Conservation (phyloP, 768 basidiomycete genomes). For the Auriscalpium vulgare region DNA sequence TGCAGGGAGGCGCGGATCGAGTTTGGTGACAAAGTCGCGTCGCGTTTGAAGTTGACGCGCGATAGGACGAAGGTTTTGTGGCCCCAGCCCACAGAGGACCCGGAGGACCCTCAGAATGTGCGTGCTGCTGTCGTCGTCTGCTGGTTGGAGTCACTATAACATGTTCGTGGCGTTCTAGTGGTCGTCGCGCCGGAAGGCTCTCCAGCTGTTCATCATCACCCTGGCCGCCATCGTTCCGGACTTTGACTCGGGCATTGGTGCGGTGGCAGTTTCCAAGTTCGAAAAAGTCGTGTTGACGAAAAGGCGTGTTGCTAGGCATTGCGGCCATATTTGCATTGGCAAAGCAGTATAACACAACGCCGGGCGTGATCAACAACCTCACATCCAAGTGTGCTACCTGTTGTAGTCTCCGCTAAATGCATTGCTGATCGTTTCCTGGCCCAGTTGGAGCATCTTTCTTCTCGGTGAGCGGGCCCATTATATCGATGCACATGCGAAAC, state of each 20-base stretch:
- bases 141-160: too few relatives aligned
- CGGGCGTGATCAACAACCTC: conserved; percentile 49
- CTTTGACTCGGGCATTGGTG: conserved; percentile 57
- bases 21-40: conserved; percentile 47
- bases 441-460: conserved; percentile 57
- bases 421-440: not conserved
- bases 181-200: conserved; percentile 38
- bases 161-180: not conserved
- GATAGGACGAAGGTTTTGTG: conserved; percentile 55
- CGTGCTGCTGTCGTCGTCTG: conserved; percentile 6
- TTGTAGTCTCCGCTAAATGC: not conserved
- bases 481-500: too few relatives aligned
- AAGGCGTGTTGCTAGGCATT: conserved; percentile 33
- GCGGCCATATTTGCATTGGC: conserved; percentile 55
- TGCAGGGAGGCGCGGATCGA: conserved; percentile 52
- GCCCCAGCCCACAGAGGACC: conserved; percentile 60
- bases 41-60: conserved; percentile 43
- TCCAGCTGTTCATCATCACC: conserved; percentile 52
- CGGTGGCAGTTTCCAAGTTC: not conserved
- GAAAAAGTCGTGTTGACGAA: not conserved
- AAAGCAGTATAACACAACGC: conserved; percentile 42
- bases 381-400: conserved; percentile 35
- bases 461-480: conserved; percentile 30
- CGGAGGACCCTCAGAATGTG: conserved; percentile 56
- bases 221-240: conserved; percentile 59